Conservation (phyloP, 768 basidiomycete species). For the Lyophyllum decastes region DNA sequence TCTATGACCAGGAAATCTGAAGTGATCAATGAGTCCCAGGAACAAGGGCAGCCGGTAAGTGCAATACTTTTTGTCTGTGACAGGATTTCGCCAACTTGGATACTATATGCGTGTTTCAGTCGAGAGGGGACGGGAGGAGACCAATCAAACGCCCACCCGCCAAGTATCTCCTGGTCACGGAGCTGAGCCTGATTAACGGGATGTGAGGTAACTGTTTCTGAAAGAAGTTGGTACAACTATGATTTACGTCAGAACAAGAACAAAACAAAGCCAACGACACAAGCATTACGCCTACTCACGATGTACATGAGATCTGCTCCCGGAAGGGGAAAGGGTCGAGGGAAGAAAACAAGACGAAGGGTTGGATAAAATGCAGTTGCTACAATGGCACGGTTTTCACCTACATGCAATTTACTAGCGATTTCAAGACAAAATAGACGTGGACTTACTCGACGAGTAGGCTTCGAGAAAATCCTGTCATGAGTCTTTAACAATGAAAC, state of each 20-base stretch:
- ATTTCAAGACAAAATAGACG: conserved; percentile 12
- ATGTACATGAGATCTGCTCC: conserved; percentile 24
- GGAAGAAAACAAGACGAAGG: conserved; percentile 23
- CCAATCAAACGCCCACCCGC: conserved; percentile 40
- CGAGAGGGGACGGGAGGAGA: background rate
- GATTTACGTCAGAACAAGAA: conserved; percentile 2
- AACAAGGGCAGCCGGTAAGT: background rate
- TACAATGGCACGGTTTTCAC: conserved; percentile 30
- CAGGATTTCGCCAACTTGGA: conserved; percentile 47
- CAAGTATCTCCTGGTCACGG: conserved; percentile 42
- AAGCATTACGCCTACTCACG: conserved; percentile 13
- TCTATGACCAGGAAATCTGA: conserved; percentile 58
- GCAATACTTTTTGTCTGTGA: conserved; percentile 46
- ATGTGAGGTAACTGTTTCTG: conserved; percentile 44
- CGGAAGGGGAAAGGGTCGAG: background rate
- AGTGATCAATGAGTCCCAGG: background rate
- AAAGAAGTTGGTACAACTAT: conserved; percentile 56
- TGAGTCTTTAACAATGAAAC: background rate
- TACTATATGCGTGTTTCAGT: background rate
- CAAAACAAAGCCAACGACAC: background rate
- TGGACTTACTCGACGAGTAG: conserved; percentile 24
- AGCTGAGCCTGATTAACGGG: conserved; percentile 45
- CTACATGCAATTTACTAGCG: conserved; percentile 28
- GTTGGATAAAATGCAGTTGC: conserved; percentile 24
- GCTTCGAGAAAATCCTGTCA: conserved; percentile 33